Evolutionary conservation across 2,329 filamentous ascomycete genomes (phyloP).

Genomic region (Cercospora citrullina): DNA sequence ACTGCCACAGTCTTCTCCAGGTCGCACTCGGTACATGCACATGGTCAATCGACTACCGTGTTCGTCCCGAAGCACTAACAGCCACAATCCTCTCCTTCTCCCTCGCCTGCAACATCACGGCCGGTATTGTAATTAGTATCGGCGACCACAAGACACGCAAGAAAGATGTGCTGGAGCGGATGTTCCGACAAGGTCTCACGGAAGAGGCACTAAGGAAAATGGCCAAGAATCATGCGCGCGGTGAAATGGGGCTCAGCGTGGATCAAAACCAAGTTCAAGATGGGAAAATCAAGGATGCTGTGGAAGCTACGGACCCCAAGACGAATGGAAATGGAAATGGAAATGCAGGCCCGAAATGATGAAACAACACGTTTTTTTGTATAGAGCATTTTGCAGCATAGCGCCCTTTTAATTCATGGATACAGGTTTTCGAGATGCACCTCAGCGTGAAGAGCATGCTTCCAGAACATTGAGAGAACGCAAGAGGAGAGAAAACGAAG

Average conservation of each 20-base stretch:
- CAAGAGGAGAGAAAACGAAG: not conserved
- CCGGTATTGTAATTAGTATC: constrained; percentile 72
- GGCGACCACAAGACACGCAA: constrained; percentile 77
- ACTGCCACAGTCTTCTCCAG: constrained; percentile 77
- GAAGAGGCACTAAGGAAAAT: constrained; percentile 59
- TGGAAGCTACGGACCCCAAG: constrained; percentile 1
- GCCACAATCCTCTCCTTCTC: constrained; percentile 79
- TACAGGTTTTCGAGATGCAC: not conserved
- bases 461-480: not conserved
- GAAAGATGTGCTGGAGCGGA: constrained; percentile 77
- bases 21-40: constrained; percentile 76
- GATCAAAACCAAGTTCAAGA: constrained; percentile 23
- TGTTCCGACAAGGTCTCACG: constrained; percentile 76
- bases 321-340: not conserved
- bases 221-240: constrained; percentile 29
- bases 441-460: not conserved
- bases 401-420: not conserved
- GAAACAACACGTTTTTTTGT: not conserved
- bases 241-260: constrained; percentile 24
- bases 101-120: constrained; percentile 74
- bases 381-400: not conserved
- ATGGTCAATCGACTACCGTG: constrained; percentile 72
- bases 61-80: constrained; percentile 70
- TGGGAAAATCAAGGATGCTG: constrained; percentile 24
- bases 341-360: not conserved